Conservation (phyloP, 805 yeast species). For the Deakozyma indianensis region DNA sequence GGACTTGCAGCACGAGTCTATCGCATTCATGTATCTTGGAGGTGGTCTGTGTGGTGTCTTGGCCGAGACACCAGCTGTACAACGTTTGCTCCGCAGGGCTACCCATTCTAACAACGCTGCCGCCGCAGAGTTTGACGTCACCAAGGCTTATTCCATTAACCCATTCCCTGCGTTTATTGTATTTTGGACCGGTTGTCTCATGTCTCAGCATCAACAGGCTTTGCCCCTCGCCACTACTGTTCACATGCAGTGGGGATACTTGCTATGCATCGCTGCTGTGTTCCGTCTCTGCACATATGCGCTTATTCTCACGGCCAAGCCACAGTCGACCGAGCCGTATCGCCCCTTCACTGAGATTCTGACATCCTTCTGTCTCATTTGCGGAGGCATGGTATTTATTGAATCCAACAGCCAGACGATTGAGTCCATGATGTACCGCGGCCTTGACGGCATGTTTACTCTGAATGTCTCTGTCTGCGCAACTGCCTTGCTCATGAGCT, state of each 20-base stretch:
- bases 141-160: conserved; percentile 53
- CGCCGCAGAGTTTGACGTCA: conserved; percentile 2
- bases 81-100: conserved; percentile 12
- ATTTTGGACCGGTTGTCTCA: conserved; percentile 90
- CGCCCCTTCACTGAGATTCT: conserved; percentile 82
- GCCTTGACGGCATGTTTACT: conserved; percentile 79
- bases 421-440: conserved; percentile 67
- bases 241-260: conserved; percentile 86
- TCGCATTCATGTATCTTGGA: conserved; percentile 85
- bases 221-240: conserved; percentile 61
- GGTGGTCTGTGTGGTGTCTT: conserved; percentile 85
- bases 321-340: conserved; percentile 29
- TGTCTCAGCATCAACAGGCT: conserved; percentile 91
- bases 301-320: conserved; percentile 24
- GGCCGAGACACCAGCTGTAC: conserved; percentile 39
- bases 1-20: conserved; percentile 79
- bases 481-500: conserved; percentile 68
- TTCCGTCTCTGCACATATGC: conserved; percentile 56
- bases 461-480: conserved; percentile 75
- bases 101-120: conserved; percentile 7
- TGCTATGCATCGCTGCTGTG: conserved; percentile 69
- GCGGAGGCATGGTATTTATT: conserved; percentile 90
- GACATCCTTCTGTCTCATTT: conserved; percentile 60
- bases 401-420: conserved; percentile 80
- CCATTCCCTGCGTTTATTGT: conserved; percentile 90